These are phyloP conservation scores for Linum tenue DNA, from an alignment of 345 rosid genomes.

Conservation along the genomic window DNA sequence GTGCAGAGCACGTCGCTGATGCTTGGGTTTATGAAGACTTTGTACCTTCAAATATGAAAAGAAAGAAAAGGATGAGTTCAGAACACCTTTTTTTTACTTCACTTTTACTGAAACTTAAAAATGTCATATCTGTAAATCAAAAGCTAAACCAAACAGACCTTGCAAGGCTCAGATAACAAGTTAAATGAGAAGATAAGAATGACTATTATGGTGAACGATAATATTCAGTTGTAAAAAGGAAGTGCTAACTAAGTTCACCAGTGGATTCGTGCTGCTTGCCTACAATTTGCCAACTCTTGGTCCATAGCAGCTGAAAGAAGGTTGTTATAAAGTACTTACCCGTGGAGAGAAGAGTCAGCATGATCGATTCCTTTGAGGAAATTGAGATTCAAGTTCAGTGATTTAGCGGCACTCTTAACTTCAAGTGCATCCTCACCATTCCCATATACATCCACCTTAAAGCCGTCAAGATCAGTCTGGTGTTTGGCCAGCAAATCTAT, in stretches of 20 bases:
- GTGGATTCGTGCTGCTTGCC: too few relatives aligned
- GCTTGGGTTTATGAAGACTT: constrained; percentile 94
- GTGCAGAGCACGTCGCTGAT: constrained; percentile 96
- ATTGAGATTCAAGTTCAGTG: constrained; percentile 61
- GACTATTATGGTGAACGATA: too few relatives aligned
- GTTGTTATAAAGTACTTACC: constrained; percentile 34
- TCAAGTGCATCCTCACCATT: constrained; percentile 93
- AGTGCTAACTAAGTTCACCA: too few relatives aligned
- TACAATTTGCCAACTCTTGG: too few relatives aligned
- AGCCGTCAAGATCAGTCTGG: constrained; percentile 67
- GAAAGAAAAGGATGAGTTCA: neutral
- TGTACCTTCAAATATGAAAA: constrained; percentile 61
- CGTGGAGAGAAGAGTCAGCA: constrained; percentile 86
- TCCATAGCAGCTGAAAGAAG: neutral
- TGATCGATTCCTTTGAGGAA: constrained; percentile 90
- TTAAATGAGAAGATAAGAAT: too few relatives aligned
- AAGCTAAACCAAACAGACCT: too few relatives aligned
- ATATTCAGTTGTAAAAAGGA: too few relatives aligned
- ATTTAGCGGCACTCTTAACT: constrained; percentile 64
- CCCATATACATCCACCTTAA: constrained; percentile 87
- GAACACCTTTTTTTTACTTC: neutral
- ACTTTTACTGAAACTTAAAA: too few relatives aligned
- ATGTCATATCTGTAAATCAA: too few relatives aligned
- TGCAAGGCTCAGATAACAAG: too few relatives aligned
- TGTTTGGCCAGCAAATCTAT: constrained; percentile 75